A percentile compares a stretch with the other conserved stretches of the same genome.
Evolutionary conservation across 2,329 filamentous ascomycete genomes (phyloP).

Genomic region (Amauroascus verrucosus): DNA sequence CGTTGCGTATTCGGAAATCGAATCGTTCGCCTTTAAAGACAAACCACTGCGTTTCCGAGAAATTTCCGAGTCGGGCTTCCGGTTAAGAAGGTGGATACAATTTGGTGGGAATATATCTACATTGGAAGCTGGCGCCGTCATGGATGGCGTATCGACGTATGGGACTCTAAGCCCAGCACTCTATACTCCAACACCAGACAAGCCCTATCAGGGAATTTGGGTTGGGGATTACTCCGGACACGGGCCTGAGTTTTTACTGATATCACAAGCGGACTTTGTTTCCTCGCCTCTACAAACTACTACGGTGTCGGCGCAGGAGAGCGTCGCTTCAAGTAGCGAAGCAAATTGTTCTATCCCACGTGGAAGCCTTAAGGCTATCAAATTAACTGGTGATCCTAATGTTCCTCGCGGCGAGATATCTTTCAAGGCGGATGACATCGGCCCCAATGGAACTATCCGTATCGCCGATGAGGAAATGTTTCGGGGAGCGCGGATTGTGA

Average conservation of each 20-base stretch:
- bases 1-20: slow-evolving; percentile 34
- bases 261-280: slow-evolving; percentile 57
- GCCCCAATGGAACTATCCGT: slow-evolving; percentile 52
- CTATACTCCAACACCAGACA: slow-evolving; percentile 71
- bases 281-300: neutral
- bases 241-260: slow-evolving; percentile 75
- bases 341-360: slow-evolving; percentile 27
- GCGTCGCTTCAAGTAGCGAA: neutral
- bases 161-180: slow-evolving; percentile 62
- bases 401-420: slow-evolving; percentile 77
- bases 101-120: slow-evolving; percentile 33
- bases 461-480: slow-evolving; percentile 59
- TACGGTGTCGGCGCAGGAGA: neutral
- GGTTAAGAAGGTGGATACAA: slow-evolving; percentile 66
- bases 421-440: slow-evolving; percentile 70
- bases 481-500: slow-evolving; percentile 61
- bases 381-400: slow-evolving; percentile 84
- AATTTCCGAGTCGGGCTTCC: slow-evolving; percentile 60
- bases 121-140: slow-evolving; percentile 35
- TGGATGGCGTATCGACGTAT: slow-evolving; percentile 48
- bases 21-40: slow-evolving; percentile 29
- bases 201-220: slow-evolving; percentile 85
- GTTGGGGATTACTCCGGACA: slow-evolving; percentile 82
- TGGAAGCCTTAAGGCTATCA: slow-evolving; percentile 67
- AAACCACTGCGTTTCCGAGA: slow-evolving; percentile 47